Evolutionary conservation across 495 filamentous ascomycete genomes (phyloP).

Genomic region (Aspergillus steynii): DNA sequence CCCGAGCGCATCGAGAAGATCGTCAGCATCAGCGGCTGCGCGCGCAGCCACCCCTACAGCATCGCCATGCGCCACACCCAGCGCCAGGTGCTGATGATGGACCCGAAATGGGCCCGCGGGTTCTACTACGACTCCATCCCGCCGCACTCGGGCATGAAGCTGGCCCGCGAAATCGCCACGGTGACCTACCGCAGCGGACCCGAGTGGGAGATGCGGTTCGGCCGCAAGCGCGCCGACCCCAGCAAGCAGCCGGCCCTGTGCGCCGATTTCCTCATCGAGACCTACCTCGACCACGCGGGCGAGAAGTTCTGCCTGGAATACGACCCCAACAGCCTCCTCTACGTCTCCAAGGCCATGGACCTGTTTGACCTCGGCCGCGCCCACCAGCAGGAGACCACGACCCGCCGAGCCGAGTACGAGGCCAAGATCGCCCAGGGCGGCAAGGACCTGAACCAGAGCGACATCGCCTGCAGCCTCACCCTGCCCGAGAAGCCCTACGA

Average conservation of each 20-base stretch:
- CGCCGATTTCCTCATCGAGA: slow-evolving; percentile 97
- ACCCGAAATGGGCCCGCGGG: slow-evolving; percentile 95
- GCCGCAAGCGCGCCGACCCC: slow-evolving; percentile 81
- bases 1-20: slow-evolving; percentile 77
- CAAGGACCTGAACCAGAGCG: slow-evolving; percentile 23
- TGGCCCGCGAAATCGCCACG: slow-evolving; percentile 95
- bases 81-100: slow-evolving; percentile 97
- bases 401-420: slow-evolving; percentile 50
- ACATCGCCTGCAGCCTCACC: slow-evolving; percentile 73
- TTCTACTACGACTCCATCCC: slow-evolving; percentile 91
- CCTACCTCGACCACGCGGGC: slow-evolving; percentile 96
- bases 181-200: slow-evolving; percentile 96
- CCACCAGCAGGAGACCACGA: slow-evolving; percentile 56
- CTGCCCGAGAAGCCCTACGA: slow-evolving; percentile 84
- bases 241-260: slow-evolving; percentile 86
- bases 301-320: slow-evolving; percentile 99
- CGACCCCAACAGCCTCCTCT: slow-evolving; percentile 93
- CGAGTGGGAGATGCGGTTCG: slow-evolving; percentile 97
- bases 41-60: slow-evolving; percentile 93
- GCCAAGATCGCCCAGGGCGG: slow-evolving; percentile 46
- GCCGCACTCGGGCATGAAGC: slow-evolving; percentile 95
- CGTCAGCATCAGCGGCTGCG: slow-evolving; percentile 90
- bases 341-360: slow-evolving; percentile 99
- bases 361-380: slow-evolving; percentile 85
- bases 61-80: slow-evolving; percentile 99